phyloP scores from a whole-genome alignment of 805 yeast genomes.

The Pachysolen tannophilus region DNA sequence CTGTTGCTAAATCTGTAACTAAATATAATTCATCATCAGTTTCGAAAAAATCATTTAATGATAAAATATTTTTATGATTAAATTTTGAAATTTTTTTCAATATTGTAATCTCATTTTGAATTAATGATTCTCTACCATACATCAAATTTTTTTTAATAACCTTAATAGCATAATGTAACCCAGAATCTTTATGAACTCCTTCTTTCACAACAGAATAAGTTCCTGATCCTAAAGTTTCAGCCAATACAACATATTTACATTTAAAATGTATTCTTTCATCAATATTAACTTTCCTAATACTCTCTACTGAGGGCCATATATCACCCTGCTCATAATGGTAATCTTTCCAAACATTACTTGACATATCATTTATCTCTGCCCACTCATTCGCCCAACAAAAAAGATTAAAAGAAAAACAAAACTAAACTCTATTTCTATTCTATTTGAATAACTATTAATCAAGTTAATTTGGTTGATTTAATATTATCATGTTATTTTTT shows the following conservation, averaged over 20 bases:
- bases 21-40: conserved; percentile 48
- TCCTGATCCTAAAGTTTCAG: conserved; percentile 61
- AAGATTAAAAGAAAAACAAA: too few species aligned
- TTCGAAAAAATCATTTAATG: conserved; percentile 47
- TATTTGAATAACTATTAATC: too few species aligned
- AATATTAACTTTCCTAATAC: conserved; percentile 6
- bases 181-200: conserved; percentile 49
- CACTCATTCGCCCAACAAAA: too few species aligned
- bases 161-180: conserved; percentile 63
- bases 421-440: too few species aligned
- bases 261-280: background rate
- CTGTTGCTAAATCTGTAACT: conserved; percentile 64
- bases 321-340: background rate
- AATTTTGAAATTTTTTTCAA: conserved; percentile 41
- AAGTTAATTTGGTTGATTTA: too few species aligned
- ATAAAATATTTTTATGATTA: conserved; percentile 65
- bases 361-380: too few species aligned
- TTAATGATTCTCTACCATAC: conserved; percentile 12
- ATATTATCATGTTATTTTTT: too few species aligned
- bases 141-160: conserved; percentile 36
- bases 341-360: too few species aligned
- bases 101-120: conserved; percentile 58
- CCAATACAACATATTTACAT: conserved; percentile 25
- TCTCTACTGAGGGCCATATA: conserved; percentile 8
- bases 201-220: conserved; percentile 76